These are phyloP conservation scores for Annulohypoxylon bovei DNA, from an alignment of 495 filamentous ascomycete species.

Conservation along the genomic window DNA sequence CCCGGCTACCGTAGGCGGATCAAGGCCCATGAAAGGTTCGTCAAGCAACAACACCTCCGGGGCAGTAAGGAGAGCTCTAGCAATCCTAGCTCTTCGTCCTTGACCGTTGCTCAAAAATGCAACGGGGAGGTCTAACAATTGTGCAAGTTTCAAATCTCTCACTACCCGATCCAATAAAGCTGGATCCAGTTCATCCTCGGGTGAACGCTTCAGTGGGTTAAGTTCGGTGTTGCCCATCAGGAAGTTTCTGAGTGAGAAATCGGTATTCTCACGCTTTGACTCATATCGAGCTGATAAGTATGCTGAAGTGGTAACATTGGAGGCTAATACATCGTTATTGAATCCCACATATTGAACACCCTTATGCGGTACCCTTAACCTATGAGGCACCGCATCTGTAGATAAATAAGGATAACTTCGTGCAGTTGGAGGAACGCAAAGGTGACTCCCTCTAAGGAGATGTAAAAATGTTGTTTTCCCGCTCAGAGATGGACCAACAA, in stretches of 20 bases:
- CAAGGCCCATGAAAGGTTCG: constrained; percentile 97
- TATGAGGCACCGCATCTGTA: constrained; percentile 65
- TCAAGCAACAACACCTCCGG: constrained; percentile 89
- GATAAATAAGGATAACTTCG: constrained; percentile 80
- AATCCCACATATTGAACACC: constrained; percentile 90
- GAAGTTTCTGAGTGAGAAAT: constrained; percentile 84
- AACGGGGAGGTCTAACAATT: constrained; percentile 79
- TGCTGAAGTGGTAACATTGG: constrained; percentile 65
- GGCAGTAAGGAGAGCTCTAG: constrained; percentile 77
- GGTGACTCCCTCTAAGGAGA: constrained; percentile 75
- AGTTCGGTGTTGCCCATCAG: constrained; percentile 79
- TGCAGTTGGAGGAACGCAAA: constrained; percentile 76
- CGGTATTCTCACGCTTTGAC: constrained; percentile 82
- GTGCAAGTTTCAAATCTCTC: constrained; percentile 68
- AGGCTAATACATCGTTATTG: constrained; percentile 63
- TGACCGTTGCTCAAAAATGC: constrained; percentile 93
- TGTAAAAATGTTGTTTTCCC: constrained; percentile 82
- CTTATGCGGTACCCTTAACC: constrained; percentile 63
- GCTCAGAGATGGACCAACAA: constrained; percentile 75
- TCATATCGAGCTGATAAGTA: constrained; percentile 96
- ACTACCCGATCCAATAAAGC: constrained; percentile 68
- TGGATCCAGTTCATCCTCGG: constrained; percentile 61
- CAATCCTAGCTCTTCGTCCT: constrained; percentile 85
- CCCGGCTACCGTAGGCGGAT: constrained; percentile 76
- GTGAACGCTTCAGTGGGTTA: constrained; percentile 63